Conservation (phyloP, 148 eudicot species). For the Rhododendron vialii region DNA sequence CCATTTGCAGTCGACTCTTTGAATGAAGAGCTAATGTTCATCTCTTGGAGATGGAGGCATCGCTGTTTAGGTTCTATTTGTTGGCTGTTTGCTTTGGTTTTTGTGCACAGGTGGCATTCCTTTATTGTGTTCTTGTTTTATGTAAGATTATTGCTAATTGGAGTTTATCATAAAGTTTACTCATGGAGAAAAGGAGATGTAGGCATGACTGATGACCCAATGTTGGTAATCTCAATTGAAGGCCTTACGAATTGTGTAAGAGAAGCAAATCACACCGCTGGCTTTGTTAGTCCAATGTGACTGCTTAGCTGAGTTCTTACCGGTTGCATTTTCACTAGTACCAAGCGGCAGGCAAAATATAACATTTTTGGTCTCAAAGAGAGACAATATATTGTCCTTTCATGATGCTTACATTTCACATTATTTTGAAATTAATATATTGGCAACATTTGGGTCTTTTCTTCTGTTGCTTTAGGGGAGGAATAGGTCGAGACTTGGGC, state of each 20-base stretch:
- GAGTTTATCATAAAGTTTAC: background rate
- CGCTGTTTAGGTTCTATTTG: background rate
- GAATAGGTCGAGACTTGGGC: conserved; percentile 62
- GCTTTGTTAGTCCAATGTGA: background rate
- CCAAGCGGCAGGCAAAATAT: background rate
- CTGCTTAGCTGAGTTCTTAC: background rate
- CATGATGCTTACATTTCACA: background rate
- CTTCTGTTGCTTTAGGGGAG: conserved; percentile 59
- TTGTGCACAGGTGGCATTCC: background rate
- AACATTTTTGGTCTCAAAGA: too few species aligned
- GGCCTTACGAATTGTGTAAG: background rate
- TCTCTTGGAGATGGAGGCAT: background rate
- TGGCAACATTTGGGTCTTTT: conserved; percentile 3
- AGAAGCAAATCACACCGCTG: background rate
- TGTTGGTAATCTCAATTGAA: background rate
- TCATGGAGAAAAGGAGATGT: background rate
- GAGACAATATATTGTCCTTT: background rate
- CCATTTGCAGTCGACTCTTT: background rate
- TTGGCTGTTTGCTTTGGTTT: background rate
- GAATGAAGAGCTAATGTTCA: background rate
- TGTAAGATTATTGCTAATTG: background rate
- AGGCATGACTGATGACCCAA: background rate
- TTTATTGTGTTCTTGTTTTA: background rate
- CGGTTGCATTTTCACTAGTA: background rate
- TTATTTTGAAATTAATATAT: conserved; percentile 2